A percentile compares a stretch with the other conserved stretches of the same genome.
These are phyloP conservation scores for Urostyla sp. DNA, from an alignment of 73 alveolate species.

Conservation along the genomic window DNA sequence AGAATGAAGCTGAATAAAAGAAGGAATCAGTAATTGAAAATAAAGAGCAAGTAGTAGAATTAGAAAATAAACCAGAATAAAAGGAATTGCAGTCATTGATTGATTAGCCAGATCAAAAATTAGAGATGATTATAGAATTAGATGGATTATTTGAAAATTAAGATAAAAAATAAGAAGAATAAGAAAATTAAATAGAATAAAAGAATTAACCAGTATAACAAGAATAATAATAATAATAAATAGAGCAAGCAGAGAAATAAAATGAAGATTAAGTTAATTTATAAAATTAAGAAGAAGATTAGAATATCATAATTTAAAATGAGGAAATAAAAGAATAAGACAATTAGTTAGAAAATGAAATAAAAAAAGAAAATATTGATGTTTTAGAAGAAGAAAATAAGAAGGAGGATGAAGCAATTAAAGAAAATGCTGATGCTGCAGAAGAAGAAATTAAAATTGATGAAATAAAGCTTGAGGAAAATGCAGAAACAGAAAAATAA, in stretches of 20 bases:
- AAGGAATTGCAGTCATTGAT: too few relatives aligned
- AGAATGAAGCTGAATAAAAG: not conserved
- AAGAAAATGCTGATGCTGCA: not conserved
- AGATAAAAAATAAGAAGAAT: slow-evolving; percentile 1
- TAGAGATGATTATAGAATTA: too few relatives aligned
- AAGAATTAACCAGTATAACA: not conserved
- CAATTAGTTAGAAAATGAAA: not conserved
- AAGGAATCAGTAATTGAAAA: not conserved
- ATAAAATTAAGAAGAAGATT: not conserved
- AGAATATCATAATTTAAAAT: not conserved
- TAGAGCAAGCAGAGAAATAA: not conserved
- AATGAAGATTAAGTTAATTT: not conserved
- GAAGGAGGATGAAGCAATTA: not conserved
- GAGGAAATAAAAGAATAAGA: not conserved
- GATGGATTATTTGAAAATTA: too few relatives aligned
- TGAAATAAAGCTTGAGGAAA: not conserved
- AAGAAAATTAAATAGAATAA: not conserved
- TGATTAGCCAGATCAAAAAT: too few relatives aligned
- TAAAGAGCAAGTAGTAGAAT: not conserved
- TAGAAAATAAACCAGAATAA: too few relatives aligned
- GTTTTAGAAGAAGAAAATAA: slow-evolving; percentile 8
- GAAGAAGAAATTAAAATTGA: not conserved
- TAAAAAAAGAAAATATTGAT: not conserved
- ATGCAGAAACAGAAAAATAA: not conserved
- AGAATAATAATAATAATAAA: not conserved